Evolutionary conservation across 1,284 basidiomycete genomes (phyloP).

Genomic region (Ceratobasidium theobromae): DNA sequence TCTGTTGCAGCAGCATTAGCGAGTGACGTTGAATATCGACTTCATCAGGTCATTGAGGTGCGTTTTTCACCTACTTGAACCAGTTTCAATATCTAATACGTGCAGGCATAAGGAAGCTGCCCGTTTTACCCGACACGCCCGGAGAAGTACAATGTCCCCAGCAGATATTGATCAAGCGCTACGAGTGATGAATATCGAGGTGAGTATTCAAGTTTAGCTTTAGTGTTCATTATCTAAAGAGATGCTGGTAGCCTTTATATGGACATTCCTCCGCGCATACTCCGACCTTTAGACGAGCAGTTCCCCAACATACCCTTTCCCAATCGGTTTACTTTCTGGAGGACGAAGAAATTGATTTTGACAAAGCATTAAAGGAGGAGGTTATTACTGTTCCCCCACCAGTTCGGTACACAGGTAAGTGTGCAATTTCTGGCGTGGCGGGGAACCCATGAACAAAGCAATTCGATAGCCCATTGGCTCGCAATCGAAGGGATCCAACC

Average conservation of each 20-base stretch:
- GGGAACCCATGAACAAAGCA: constrained; percentile 18
- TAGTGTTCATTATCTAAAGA: neutral
- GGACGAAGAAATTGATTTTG: constrained; percentile 98
- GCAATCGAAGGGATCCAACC: constrained; percentile 98
- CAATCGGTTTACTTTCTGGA: constrained; percentile 88
- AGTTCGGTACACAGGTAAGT: constrained; percentile 63
- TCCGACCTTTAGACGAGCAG: constrained; percentile 70
- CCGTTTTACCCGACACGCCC: constrained; percentile 94
- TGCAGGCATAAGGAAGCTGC: constrained; percentile 77
- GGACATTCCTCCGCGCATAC: constrained; percentile 74
- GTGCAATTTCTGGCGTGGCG: neutral
- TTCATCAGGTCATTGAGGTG: constrained; percentile 91
- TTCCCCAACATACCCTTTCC: constrained; percentile 49
- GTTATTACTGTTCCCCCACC: constrained; percentile 76
- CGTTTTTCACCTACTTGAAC: constrained; percentile 34
- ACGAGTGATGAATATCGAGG: constrained; percentile 90
- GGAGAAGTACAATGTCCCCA: constrained; percentile 82
- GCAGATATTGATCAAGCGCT: constrained; percentile 93
- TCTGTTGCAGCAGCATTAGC: constrained; percentile 83
- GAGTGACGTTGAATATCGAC: constrained; percentile 94
- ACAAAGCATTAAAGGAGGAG: constrained; percentile 81
- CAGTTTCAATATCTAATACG: constrained; percentile 36
- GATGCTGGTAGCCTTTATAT: constrained; percentile 57
- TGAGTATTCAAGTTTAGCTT: constrained; percentile 31
- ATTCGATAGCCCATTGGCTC: constrained; percentile 80